A percentile compares a stretch with the other conserved stretches of the same genome.
Conservation (phyloP, 2,329 filamentous ascomycete species). For the Chaetomiaceae sp. region DNA sequence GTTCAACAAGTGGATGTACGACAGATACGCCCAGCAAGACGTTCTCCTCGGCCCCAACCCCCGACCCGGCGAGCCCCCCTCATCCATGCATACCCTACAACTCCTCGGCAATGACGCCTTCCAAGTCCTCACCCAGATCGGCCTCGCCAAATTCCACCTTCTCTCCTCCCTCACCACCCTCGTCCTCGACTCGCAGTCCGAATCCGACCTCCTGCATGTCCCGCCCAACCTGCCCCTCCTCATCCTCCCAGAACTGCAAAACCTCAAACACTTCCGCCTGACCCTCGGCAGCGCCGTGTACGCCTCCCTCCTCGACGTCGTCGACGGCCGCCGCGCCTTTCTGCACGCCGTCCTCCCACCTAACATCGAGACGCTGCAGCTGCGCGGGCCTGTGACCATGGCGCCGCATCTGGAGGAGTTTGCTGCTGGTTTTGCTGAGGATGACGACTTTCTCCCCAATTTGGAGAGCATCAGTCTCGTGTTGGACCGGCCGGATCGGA, state of each 20-base stretch:
- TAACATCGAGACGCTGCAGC: slow-evolving; percentile 3
- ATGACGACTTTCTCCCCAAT: background rate
- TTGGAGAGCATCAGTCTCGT: slow-evolving; percentile 4
- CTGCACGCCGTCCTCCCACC: background rate
- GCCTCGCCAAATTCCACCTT: slow-evolving; percentile 7
- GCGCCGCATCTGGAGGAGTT: background rate
- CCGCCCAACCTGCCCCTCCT: background rate
- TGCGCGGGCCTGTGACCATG: slow-evolving; percentile 8
- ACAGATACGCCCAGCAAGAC: background rate
- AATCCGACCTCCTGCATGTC: background rate
- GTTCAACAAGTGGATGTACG: background rate
- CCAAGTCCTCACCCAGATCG: slow-evolving; percentile 1
- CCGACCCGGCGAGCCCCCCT: background rate
- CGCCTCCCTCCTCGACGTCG: background rate
- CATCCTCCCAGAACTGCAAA: background rate
- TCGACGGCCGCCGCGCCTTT: background rate
- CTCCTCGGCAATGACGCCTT: slow-evolving; percentile 16
- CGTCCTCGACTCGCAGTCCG: background rate
- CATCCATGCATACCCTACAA: background rate
- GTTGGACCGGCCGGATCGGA: slow-evolving; percentile 4
- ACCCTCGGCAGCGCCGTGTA: background rate
- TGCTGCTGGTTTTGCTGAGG: background rate
- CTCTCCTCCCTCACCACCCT: background rate
- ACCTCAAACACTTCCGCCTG: background rate
- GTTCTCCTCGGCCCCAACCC: background rate